Evolutionary conservation across 2,329 filamentous ascomycete species (phyloP).

Genomic region (Ophiostoma sp.): DNA sequence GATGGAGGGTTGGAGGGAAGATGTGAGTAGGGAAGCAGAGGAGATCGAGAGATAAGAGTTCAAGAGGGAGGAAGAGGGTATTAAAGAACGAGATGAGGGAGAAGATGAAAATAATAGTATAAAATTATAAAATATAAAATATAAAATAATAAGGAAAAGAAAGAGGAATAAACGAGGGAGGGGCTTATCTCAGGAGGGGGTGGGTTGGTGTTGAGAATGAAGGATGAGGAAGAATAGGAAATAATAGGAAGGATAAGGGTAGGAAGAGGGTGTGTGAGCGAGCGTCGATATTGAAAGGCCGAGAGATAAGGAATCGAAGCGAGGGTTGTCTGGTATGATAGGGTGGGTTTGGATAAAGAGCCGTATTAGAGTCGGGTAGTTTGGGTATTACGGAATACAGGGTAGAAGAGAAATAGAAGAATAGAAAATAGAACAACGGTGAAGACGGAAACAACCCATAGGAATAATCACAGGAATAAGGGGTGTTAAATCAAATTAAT

Average conservation of each 20-base stretch:
- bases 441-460: background rate
- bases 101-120: background rate
- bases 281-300: constrained; percentile 11
- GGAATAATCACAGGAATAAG: background rate
- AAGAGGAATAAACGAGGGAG: background rate
- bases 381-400: background rate
- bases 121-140: background rate
- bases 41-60: background rate
- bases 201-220: background rate
- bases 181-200: constrained; percentile 5
- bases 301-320: constrained; percentile 11
- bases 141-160: constrained; percentile 1
- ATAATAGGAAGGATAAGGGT: background rate
- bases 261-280: constrained; percentile 1
- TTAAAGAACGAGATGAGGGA: background rate
- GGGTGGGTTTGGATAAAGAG: constrained; percentile 1
- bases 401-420: background rate
- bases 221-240: constrained; percentile 4
- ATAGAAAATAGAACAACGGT: background rate
- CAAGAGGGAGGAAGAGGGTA: background rate
- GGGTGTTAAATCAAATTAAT: background rate
- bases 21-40: background rate
- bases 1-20: background rate
- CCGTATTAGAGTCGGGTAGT: background rate
- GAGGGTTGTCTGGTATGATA: background rate